These are phyloP conservation scores for Cutaneotrichosporon daszewskae DNA, from an alignment of 1,284 basidiomycete genomes.

Conservation along the genomic window DNA sequence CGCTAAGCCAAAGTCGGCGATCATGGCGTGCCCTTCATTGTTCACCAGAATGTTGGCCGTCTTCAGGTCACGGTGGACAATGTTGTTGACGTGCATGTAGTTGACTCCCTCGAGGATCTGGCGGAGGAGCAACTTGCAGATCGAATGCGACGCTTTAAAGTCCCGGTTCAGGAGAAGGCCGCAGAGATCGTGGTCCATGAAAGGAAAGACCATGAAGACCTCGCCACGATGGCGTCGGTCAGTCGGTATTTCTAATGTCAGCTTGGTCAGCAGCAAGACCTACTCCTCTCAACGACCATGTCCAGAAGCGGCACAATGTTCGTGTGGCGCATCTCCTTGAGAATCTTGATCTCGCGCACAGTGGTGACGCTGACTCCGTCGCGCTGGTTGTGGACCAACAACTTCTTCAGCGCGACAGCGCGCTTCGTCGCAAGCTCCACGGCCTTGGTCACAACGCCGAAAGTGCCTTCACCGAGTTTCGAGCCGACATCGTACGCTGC, in stretches of 20 bases:
- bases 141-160: conserved; percentile 69
- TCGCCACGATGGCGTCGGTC: conserved; percentile 50
- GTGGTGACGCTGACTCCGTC: conserved; percentile 89
- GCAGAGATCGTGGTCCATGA: conserved; percentile 98
- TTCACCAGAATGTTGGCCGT: conserved; percentile 94
- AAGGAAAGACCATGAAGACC: conserved; percentile 95
- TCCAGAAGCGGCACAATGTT: conserved; percentile 84
- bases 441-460: conserved; percentile 88
- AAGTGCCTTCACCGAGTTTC: conserved; percentile 91
- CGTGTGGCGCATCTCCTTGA: conserved; percentile 81
- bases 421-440: conserved; percentile 59
- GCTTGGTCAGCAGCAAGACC: conserved; percentile 7
- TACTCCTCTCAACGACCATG: conserved; percentile 63
- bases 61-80: conserved; percentile 98
- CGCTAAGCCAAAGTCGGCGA: conserved; percentile 96
- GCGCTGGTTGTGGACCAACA: conserved; percentile 89
- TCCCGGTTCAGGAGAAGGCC: conserved; percentile 86
- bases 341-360: conserved; percentile 93
- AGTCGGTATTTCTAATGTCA: conserved; percentile 19
- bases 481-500: conserved; percentile 72
- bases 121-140: conserved; percentile 93
- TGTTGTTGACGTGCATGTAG: conserved; percentile 90
- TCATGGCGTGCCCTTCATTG: conserved; percentile 72
- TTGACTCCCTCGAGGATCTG: conserved; percentile 91
- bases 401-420: conserved; percentile 74